Evolutionary conservation across 805 yeast genomes (phyloP).

Genomic region (Metschnikowia lochheadii): DNA sequence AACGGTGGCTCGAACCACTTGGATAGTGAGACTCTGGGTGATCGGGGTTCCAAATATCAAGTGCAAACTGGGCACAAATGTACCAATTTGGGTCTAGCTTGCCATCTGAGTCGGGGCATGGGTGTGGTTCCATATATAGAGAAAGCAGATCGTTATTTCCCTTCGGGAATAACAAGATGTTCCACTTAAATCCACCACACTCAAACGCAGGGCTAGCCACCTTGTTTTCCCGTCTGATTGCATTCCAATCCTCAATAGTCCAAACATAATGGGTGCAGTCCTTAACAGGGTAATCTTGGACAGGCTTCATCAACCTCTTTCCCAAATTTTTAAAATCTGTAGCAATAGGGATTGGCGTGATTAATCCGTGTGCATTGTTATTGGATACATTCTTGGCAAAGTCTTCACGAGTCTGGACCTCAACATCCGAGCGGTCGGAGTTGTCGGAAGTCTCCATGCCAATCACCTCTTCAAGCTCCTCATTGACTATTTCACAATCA

Average conservation of each 20-base stretch:
- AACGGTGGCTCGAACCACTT: slow-evolving; percentile 74
- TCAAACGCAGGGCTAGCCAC: slow-evolving; percentile 46
- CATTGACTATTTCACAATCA: slow-evolving; percentile 5
- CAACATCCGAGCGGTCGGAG: slow-evolving; percentile 13
- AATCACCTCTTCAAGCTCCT: slow-evolving; percentile 10
- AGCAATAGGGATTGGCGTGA: slow-evolving; percentile 22
- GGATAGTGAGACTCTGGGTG: slow-evolving; percentile 57
- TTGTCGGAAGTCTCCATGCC: slow-evolving; percentile 19
- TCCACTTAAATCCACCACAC: slow-evolving; percentile 65
- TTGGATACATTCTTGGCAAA: neutral
- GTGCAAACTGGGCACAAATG: slow-evolving; percentile 86
- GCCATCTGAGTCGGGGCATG: slow-evolving; percentile 26
- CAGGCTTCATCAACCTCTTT: slow-evolving; percentile 32
- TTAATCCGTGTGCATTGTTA: neutral
- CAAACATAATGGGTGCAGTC: slow-evolving; percentile 41
- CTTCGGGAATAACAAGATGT: slow-evolving; percentile 69
- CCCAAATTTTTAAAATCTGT: slow-evolving; percentile 27
- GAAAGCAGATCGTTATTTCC: slow-evolving; percentile 65
- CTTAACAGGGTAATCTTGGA: slow-evolving; percentile 37
- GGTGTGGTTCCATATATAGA: slow-evolving; percentile 75
- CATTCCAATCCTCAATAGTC: slow-evolving; percentile 48
- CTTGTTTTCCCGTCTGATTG: slow-evolving; percentile 35
- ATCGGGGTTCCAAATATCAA: slow-evolving; percentile 78
- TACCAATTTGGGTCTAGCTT: slow-evolving; percentile 55
- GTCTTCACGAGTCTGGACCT: neutral